Percentiles rank a stretch among this genome's conserved stretches.
phyloP scores from a whole-genome alignment of 768 basidiomycete species.

The Boletus sp. region DNA sequence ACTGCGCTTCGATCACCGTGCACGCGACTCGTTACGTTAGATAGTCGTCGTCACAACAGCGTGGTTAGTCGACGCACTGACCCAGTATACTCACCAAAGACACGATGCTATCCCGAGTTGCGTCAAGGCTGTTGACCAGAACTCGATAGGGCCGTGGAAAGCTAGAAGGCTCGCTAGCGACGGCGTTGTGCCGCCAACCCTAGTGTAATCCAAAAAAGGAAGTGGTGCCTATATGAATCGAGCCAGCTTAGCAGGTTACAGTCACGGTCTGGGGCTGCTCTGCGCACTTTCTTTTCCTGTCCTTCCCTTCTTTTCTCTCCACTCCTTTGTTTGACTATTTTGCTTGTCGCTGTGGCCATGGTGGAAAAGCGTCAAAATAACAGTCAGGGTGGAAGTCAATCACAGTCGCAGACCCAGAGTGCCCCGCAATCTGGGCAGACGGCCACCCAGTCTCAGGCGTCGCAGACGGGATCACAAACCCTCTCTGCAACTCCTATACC shows the following conservation, averaged over 20 bases:
- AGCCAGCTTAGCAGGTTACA: too few relatives aligned
- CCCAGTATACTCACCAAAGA: background rate
- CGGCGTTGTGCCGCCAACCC: background rate
- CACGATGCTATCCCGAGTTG: background rate
- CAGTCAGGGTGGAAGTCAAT: too few relatives aligned
- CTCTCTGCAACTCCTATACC: background rate
- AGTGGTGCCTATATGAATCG: background rate
- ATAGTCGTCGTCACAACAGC: background rate
- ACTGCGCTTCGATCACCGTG: background rate
- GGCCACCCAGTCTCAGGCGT: too few relatives aligned
- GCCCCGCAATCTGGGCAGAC: too few relatives aligned
- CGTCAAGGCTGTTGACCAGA: background rate
- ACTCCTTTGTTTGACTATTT: too few relatives aligned
- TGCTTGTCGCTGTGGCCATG: too few relatives aligned
- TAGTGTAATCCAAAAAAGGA: conserved; percentile 1
- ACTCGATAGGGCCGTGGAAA: background rate
- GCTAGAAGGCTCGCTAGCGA: background rate
- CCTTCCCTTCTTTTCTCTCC: too few relatives aligned
- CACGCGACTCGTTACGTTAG: conserved; percentile 8
- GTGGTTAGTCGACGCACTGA: background rate
- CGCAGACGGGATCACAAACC: too few relatives aligned
- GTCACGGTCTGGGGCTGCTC: too few relatives aligned
- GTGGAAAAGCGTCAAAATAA: too few relatives aligned
- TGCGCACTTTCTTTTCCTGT: too few relatives aligned
- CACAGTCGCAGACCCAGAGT: too few relatives aligned